Conservation (phyloP, 805 yeast species). For the Kluyveromyces siamensis region DNA sequence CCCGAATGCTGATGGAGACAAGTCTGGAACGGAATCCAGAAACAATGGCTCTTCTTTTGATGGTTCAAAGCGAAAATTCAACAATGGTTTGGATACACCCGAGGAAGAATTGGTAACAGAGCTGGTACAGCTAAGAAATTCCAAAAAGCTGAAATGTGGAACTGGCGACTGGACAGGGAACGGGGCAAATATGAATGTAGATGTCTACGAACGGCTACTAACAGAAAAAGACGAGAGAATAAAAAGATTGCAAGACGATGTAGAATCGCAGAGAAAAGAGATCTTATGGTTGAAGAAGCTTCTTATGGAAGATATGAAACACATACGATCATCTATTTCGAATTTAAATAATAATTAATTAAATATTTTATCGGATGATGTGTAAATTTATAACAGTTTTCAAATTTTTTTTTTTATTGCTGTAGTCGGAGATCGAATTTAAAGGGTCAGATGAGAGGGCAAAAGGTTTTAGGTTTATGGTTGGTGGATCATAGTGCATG, state of each 20-base stretch:
- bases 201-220: conserved; percentile 17
- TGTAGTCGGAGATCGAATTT: not conserved
- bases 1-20: not conserved
- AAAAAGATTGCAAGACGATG: conserved; percentile 21
- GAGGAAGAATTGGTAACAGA: conserved; percentile 26
- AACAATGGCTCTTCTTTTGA: not conserved
- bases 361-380: conserved; percentile 12
- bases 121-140: conserved; percentile 12
- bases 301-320: conserved; percentile 30
- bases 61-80: conserved; percentile 3
- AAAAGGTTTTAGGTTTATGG: no score
- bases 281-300: conserved; percentile 29
- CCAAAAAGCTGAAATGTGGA: not conserved
- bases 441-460: not conserved
- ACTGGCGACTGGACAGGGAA: not conserved
- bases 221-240: conserved; percentile 26
- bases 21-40: not conserved
- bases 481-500: no score
- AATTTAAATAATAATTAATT: not conserved
- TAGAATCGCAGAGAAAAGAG: conserved; percentile 27
- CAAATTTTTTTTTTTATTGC: not conserved
- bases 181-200: not conserved
- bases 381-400: not conserved
- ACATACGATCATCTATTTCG: conserved; percentile 11
- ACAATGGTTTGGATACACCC: conserved; percentile 15